A percentile compares a stretch with the other conserved stretches of the same genome.
Conservation (phyloP, 768 basidiomycete genomes). For the Trametes sanguinea region DNA sequence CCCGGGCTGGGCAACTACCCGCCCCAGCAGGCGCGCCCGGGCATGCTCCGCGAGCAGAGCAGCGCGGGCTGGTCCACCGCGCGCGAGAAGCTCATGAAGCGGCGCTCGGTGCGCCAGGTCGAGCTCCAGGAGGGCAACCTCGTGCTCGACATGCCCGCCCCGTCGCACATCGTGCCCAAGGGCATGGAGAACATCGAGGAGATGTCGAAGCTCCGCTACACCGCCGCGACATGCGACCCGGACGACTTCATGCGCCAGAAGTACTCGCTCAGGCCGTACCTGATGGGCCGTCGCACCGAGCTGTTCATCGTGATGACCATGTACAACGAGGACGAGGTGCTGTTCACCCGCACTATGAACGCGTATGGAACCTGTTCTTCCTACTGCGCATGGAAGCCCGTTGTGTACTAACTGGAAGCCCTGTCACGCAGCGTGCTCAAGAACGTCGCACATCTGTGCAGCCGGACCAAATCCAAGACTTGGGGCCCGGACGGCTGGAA, state of each 20-base stretch:
- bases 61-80: constrained; percentile 64
- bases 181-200: constrained; percentile 65
- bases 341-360: constrained; percentile 83
- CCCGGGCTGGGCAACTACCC: constrained; percentile 53
- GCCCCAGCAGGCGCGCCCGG: constrained; percentile 50
- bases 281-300: constrained; percentile 81
- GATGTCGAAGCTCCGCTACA: constrained; percentile 84
- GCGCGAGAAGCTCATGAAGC: constrained; percentile 80
- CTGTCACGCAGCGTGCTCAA: constrained; percentile 67
- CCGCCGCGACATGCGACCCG: constrained; percentile 87
- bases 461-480: constrained; percentile 66
- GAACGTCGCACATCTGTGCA: constrained; percentile 80
- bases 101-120: constrained; percentile 76
- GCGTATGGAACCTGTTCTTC: constrained; percentile 48
- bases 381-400: neutral
- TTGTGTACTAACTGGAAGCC: constrained; percentile 5
- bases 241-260: constrained; percentile 81
- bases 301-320: constrained; percentile 96
- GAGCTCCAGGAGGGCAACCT: constrained; percentile 82
- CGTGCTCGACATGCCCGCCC: constrained; percentile 81
- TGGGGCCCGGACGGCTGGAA: constrained; percentile 93
- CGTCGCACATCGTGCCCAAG: constrained; percentile 74
- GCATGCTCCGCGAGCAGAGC: constrained; percentile 47
- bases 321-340: constrained; percentile 89
- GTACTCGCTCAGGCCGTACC: constrained; percentile 78